These are phyloP conservation scores for Bertia moriformis DNA, from an alignment of 2,329 filamentous ascomycete species.

Conservation along the genomic window DNA sequence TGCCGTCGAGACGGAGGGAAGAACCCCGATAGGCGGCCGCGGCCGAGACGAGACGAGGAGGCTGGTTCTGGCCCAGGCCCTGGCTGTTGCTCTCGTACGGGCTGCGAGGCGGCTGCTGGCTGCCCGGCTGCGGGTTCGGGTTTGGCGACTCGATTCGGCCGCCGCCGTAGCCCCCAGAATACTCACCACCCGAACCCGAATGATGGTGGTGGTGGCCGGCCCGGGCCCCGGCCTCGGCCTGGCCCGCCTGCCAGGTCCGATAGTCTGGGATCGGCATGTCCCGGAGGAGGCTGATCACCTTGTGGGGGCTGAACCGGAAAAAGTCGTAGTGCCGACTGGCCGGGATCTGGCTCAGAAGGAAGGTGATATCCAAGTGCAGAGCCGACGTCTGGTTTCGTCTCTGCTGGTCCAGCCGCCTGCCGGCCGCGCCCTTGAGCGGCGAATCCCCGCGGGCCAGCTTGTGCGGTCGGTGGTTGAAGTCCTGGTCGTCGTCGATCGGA, in stretches of 20 bases:
- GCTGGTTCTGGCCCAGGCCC: no score
- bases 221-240: no score
- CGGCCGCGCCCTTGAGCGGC: slow-evolving; percentile 79
- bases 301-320: slow-evolving; percentile 53
- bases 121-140: no score
- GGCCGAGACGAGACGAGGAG: no score
- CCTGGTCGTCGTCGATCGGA: slow-evolving; percentile 63
- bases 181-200: no score
- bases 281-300: slow-evolving; percentile 60
- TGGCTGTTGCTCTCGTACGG: no score
- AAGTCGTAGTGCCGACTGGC: slow-evolving; percentile 58
- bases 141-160: no score
- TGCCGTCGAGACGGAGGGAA: no score
- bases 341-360: slow-evolving; percentile 60
- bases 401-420: slow-evolving; percentile 71
- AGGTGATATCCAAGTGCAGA: slow-evolving; percentile 56
- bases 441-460: slow-evolving; percentile 84
- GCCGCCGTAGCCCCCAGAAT: no score
- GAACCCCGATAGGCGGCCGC: no score
- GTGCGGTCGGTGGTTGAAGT: slow-evolving; percentile 59
- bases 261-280: slow-evolving; percentile 52
- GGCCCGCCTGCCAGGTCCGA: slow-evolving; percentile 32
- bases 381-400: slow-evolving; percentile 48
- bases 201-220: no score
- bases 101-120: no score